Evolutionary conservation across 2,329 filamentous ascomycete genomes (phyloP).

Genomic region (Coniochaeta prunicola): DNA sequence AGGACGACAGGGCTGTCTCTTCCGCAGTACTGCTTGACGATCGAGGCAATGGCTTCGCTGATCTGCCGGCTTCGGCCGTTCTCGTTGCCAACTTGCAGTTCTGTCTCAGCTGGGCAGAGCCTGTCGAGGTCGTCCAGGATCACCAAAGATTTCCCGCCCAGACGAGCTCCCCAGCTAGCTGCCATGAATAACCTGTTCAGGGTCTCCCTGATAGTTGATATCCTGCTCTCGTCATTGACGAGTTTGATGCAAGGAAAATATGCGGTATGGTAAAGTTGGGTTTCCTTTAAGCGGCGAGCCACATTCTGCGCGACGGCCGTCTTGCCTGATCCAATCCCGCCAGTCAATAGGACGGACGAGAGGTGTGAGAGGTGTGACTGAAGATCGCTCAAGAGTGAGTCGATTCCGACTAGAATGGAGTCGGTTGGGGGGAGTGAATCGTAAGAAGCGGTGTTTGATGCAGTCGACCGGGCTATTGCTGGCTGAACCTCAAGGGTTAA

Average conservation of each 20-base stretch:
- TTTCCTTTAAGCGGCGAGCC: constrained; percentile 63
- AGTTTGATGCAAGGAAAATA: constrained; percentile 85
- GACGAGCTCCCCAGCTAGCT: constrained; percentile 83
- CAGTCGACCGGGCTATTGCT: constrained; percentile 58
- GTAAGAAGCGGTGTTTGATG: constrained; percentile 46
- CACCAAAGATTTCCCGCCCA: constrained; percentile 77
- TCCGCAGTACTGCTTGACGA: constrained; percentile 78
- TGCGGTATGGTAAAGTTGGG: constrained; percentile 71
- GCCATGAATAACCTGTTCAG: constrained; percentile 77
- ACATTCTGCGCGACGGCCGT: constrained; percentile 71
- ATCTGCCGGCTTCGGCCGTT: constrained; percentile 89
- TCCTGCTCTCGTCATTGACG: constrained; percentile 82
- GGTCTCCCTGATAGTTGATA: constrained; percentile 86
- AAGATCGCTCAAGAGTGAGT: constrained; percentile 65
- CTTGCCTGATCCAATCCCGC: constrained; percentile 86
- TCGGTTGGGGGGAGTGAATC: constrained; percentile 36
- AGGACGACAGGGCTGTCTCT: constrained; percentile 76
- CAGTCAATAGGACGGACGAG: constrained; percentile 84
- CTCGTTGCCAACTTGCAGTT: constrained; percentile 87
- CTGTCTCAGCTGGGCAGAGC: constrained; percentile 87
- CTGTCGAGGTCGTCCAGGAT: constrained; percentile 91
- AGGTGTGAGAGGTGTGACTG: constrained; percentile 71
- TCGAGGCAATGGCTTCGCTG: constrained; percentile 78
- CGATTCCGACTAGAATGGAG: constrained; percentile 74
- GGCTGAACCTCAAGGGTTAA: constrained; percentile 68